Evolutionary conservation across 768 basidiomycete genomes (phyloP).

Genomic region (Flagelloscypha sp.): DNA sequence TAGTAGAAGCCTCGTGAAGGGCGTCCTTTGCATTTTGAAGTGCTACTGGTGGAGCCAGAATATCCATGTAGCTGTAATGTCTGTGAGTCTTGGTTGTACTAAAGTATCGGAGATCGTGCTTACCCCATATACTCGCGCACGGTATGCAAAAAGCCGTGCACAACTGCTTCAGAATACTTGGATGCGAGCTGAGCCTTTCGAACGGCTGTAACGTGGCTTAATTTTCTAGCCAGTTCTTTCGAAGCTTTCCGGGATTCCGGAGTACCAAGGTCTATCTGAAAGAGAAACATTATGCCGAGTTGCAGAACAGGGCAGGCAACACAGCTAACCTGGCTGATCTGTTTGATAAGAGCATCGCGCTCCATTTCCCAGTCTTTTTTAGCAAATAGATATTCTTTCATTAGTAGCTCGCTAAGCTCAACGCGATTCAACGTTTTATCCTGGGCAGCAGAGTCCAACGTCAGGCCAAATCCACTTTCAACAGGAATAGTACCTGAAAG

Average conservation of each 20-base stretch:
- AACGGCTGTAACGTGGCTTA: constrained; percentile 18
- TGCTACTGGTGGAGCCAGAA: not conserved
- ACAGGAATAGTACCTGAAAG: too few relatives aligned
- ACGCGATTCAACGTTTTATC: constrained; percentile 19
- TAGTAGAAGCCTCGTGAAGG: constrained; percentile 18
- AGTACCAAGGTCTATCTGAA: too few relatives aligned
- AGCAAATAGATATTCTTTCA: constrained; percentile 20
- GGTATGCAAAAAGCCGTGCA: constrained; percentile 20
- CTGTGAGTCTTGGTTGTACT: too few relatives aligned
- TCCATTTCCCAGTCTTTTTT: constrained; percentile 22
- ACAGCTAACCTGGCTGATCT: constrained; percentile 9
- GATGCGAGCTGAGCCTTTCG: constrained; percentile 18
- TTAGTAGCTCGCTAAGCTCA: constrained; percentile 18
- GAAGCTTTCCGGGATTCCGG: too few relatives aligned
- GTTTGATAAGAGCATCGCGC: constrained; percentile 16
- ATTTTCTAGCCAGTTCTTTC: constrained; percentile 16
- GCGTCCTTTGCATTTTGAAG: constrained; percentile 18
- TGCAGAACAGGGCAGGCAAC: too few relatives aligned
- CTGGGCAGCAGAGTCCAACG: too few relatives aligned
- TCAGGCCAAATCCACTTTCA: too few relatives aligned
- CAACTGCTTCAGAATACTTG: constrained; percentile 20
- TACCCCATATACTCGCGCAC: constrained; percentile 21
- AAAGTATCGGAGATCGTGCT: too few relatives aligned
- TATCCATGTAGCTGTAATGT: constrained; percentile 10
- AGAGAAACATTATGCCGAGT: too few relatives aligned